Evolutionary conservation across 208 protist species (phyloP), one percentile per base, ranked within the genome.

Genomic region (Trichomonas gallinae): DNA sequence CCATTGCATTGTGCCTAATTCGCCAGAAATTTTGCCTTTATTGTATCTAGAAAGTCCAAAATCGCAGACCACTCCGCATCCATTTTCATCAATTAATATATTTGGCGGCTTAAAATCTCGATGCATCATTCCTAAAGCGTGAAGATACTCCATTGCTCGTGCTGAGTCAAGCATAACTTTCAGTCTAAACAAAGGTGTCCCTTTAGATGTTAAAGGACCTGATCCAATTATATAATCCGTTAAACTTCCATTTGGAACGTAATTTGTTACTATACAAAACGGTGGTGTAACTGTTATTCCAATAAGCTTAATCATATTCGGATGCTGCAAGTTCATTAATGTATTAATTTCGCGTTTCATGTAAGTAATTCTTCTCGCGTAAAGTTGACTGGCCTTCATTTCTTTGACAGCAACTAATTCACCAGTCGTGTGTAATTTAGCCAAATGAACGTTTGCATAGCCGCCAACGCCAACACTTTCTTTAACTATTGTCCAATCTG

Each of bases 61-160:
- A 51, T 93, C 87, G 17, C 44, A 93, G 15, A 93, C 34, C 15
- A 93, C 44, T 38, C 40, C 44, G 38, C 45, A 36, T 8, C 13
- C 17, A 38, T 93, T 8, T 51, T 93, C 87, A 93, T 93, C 87
- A 15, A 93, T 42, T 17, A 93, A 36, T 38, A 93, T 38, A 21
- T 93, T 93, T 58, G n/a, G 87, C n/a, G 87, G 44, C 46, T 93
- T 93, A 38, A 93, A 93, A 51, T 93, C 87, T 38, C 87, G 40
- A 51, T 93, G 87, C 11, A 93, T 51, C n/a, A 93, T 49, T 38
- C n/a, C 17, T 11, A 93, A 17, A 2, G 87, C 87, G 15, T 48
- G 40, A 38, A 93, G 31, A 51, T 93, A 93, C 46, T 93, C 87
- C 42, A 93, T 42, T 3, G 40, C 87, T 38, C 87, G 9, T 6